Base-by-base conservation (phyloP, 257 asterid genomes). In the Thymus mandschuricus region DNA sequence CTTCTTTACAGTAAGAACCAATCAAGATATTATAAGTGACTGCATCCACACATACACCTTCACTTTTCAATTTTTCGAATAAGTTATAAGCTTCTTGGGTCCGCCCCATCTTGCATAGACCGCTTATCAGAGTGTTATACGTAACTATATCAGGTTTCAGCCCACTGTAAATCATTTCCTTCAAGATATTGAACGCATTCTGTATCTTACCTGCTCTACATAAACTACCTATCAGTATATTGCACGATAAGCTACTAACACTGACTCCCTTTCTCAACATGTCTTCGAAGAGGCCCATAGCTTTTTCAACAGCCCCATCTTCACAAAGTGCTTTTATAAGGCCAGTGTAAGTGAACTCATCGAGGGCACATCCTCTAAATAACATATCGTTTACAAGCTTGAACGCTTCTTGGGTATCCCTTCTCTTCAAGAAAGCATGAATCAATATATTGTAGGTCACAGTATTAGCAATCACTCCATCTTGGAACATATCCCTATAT, bases 401-500 rank as follows among this genome's bases (percentile, higher is more conserved):
- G 33, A 90, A 79, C 12, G 93, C 98, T 74, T 88, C 85, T 51
- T 83, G 86, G 34, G 74, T 80, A 27, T 80, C 86, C 68, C 85
- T 75, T 74, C 64, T 82, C 74, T 81, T 83, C 73, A 90, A 52
- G 70, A 84, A 86, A 58, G 88, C 89, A 65, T 81, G 95, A 80
- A 92, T 92, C 80, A 90, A 72, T 0, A 92, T 92, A 79, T 92
- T 92, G 80, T 87, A 92, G 30, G 96, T 92, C 7, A 92, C 86
- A 6, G 86, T 85, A 78, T 90, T 90, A 38, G 96, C 96, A 82
- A 92, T 90, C 21, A 86, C 88, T 65, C 98, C 97, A 49, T 87
- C 93, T 71, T 76, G 79, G 77, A 83, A 90, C 93, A 92, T 90
- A 75, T 90, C 88, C 35, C 80, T 81, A 61, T 87, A 92, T 75